Conservation (phyloP, 495 filamentous ascomycete species). For the Penicillium crystallinum region DNA sequence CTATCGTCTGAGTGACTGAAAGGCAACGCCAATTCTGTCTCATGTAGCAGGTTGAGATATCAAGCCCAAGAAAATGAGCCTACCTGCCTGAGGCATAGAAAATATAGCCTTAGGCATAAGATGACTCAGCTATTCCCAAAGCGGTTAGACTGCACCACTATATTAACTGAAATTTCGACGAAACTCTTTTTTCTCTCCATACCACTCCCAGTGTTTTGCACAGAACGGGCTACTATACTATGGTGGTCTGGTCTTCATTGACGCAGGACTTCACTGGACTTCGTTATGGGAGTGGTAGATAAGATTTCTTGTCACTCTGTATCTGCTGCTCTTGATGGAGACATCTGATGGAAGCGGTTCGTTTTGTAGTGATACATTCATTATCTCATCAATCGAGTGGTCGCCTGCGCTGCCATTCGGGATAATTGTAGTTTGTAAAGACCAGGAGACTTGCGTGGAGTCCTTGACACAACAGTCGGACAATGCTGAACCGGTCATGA, state of each 20-base stretch:
- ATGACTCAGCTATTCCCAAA: constrained; percentile 16
- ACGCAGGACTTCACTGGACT: constrained; percentile 68
- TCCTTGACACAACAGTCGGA: not conserved
- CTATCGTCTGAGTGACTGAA: no score
- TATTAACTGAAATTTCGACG: constrained; percentile 16
- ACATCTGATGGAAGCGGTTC: constrained; percentile 78
- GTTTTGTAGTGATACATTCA: constrained; percentile 55
- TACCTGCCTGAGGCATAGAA: not conserved
- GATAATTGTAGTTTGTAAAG: not conserved
- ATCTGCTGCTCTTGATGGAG: constrained; percentile 87
- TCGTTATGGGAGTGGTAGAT: constrained; percentile 63
- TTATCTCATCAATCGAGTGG: constrained; percentile 15
- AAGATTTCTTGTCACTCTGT: constrained; percentile 66
- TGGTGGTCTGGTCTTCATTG: constrained; percentile 39
- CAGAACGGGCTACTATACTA: constrained; percentile 49
- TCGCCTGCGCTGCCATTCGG: not conserved
- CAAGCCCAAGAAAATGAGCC: not conserved
- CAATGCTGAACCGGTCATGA: not conserved
- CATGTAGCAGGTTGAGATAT: no score
- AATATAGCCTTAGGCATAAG: not conserved
- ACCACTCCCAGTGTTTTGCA: constrained; percentile 44
- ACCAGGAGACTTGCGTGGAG: not conserved
- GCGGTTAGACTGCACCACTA: constrained; percentile 6
- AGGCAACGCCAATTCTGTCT: no score
- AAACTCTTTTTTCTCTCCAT: constrained; percentile 28